A percentile compares a stretch with the other conserved stretches of the same genome.
Evolutionary conservation across 768 basidiomycete genomes (phyloP).

Genomic region (Termitomyces sp.): DNA sequence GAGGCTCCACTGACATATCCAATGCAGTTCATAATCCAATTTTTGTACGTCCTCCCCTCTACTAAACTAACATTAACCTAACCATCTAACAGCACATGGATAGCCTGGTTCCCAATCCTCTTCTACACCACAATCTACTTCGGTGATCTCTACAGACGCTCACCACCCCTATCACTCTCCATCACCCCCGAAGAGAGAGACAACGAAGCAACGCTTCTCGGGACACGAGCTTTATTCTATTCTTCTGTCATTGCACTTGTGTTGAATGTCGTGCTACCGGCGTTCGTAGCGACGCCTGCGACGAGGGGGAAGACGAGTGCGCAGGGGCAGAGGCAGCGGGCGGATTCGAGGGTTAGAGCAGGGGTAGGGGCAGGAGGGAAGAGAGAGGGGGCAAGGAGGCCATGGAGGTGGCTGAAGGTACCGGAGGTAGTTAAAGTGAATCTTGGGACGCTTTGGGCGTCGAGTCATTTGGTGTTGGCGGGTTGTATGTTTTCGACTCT

Average conservation of each 20-base stretch:
- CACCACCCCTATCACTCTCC: conserved; percentile 24
- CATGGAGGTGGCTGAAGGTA: conserved; percentile 20
- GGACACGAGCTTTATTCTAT: conserved; percentile 79
- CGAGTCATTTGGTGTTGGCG: conserved; percentile 72
- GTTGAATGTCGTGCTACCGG: conserved; percentile 69
- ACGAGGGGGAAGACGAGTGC: conserved; percentile 2
- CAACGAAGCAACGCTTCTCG: conserved; percentile 75
- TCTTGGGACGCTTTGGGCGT: conserved; percentile 73
- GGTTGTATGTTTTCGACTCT: conserved; percentile 78
- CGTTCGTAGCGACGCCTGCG: conserved; percentile 40
- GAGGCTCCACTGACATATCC: background rate
- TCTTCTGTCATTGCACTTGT: conserved; percentile 67
- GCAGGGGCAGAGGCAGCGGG: background rate
- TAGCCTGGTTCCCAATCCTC: conserved; percentile 90
- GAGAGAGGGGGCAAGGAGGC: background rate
- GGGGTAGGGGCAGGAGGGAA: conserved; percentile 1
- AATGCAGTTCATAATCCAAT: conserved; percentile 69
- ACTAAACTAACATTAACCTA: background rate
- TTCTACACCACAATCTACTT: conserved; percentile 89
- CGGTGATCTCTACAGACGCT: conserved; percentile 75
- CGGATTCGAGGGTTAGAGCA: background rate
- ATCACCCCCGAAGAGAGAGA: conserved; percentile 35
- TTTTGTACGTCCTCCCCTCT: conserved; percentile 53
- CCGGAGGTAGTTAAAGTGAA: conserved; percentile 52
- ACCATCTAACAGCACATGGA: conserved; percentile 79